Evolutionary conservation across 2,329 filamentous ascomycete species (phyloP), one percentile per base, ranked within the genome.

Genomic region (Sodiomyces alkalinus): DNA sequence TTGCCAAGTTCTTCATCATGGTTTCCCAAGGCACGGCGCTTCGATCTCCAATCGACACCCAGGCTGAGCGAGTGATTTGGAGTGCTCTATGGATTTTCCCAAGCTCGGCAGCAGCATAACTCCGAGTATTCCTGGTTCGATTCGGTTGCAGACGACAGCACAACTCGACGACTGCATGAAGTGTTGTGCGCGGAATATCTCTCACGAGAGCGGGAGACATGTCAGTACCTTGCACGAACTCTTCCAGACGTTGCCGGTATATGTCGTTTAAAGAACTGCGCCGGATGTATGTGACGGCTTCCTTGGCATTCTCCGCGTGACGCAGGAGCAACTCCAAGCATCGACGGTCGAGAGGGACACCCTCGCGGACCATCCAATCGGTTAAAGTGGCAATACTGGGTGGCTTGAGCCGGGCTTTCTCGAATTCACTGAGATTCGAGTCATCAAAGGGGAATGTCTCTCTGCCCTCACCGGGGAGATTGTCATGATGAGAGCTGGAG

Each of bases 401-500:
- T 1, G 77, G 69, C 10, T 60, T 54, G 23, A 72, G 53, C n/a
- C 69, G 60, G 21, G 70, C 63, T 38, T 68, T 69, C 32, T 80
- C 77, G 30, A 74, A 68, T n/a, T 74, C 64, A 33, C 60, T 78
- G 41, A 61, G 63, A 47, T 62, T 80, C 47, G 55, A 51, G 41
- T 21, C 46, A 33, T 28, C 44, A 35, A 5, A 45, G 43, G 12
- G 45, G 35, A 36, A 54, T 46, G 31, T 68, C 19, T 43, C 39
- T 14, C 41, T 34, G 16, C 32, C 41, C 24, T 45, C 39, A 11
- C 41, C 41, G 3, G 39, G 27, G 2, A 38, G 33, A 17, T 41
- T 40, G 4, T 28, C 14, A 17, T 39, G 30, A 10, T 33, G 19
- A 6, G 34, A 31, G 12, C 42, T 35, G 15, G 48, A 40, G 4